Base-by-base conservation (phyloP, 2,329 filamentous ascomycete species). In the Pezicula carpinea region DNA sequence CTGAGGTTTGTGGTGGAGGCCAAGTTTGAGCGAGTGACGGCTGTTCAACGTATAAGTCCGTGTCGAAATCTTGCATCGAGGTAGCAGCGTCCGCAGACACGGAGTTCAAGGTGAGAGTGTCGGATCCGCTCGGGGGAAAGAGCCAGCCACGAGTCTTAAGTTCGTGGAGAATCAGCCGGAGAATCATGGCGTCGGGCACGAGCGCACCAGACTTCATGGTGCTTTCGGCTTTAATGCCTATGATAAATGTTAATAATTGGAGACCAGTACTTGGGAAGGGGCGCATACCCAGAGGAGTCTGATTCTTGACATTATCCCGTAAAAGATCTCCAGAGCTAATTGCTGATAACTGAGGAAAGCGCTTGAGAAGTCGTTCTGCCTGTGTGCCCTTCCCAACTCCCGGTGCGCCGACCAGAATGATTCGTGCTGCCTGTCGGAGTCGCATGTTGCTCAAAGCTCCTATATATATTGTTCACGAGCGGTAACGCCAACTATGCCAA, bases 401-500 rank as follows among this genome's bases (percentile, higher is more conserved):
- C n/a, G 93, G 93, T 44, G 92, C 91, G 59, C 93, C 93, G 59
- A 99, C 82, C 57, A 99, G 82, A 64, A 99, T 97, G 54, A 97
- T 85, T 53, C 93, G 87, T 46, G 93, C 93, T 48, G 93, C 92
- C 70, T 78, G 83, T 56, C 77, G 79, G 62, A 95, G 80, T 70
- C 81, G 76, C 80, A 84, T 83, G 56, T 59, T 67, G 62, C n/a
- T 11, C 6, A 40, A 35, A 49, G 57, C 47, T 66, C n/a, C 18
- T 31, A 6, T 23, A 23, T 49, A 35, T 22, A 18, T 49, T 23
- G 36, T 13, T 17, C 15, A 18, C 14, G 14, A n/a, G 38, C 6
- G 5, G 19, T 23, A 11, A 29, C 13, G 26, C 26, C 26, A 29
- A 29, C 26, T 10, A 11, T 29, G 26, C 26, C 10, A 13, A 11